Conservation (phyloP, 2,329 filamentous ascomycete species). For the Cladorrhinum sp. region DNA sequence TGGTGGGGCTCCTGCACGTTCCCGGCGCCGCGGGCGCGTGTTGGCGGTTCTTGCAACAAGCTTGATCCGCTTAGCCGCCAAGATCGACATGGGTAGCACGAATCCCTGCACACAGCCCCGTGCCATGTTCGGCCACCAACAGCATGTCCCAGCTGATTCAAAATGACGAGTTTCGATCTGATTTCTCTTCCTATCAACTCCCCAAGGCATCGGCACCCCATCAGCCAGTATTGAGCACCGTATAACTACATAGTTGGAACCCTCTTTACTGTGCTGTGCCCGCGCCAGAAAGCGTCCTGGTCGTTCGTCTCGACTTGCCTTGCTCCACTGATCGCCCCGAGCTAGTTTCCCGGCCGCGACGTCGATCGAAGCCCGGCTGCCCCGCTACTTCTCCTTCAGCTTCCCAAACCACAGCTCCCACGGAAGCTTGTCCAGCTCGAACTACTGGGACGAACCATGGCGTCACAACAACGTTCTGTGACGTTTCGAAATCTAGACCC, state of each 20-base stretch:
- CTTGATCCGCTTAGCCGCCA: background rate
- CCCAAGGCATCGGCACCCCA: background rate
- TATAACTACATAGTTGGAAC: background rate
- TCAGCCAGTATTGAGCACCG: background rate
- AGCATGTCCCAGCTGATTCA: background rate
- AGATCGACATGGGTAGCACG: background rate
- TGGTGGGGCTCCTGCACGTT: background rate
- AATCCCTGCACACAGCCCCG: background rate
- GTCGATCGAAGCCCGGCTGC: background rate
- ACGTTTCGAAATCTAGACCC: background rate
- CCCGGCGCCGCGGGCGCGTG: background rate
- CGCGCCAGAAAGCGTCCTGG: too few species aligned
- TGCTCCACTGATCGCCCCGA: background rate
- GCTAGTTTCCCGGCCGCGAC: background rate
- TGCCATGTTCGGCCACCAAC: background rate
- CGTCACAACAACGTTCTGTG: background rate
- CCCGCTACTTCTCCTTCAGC: too few species aligned
- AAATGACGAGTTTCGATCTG: background rate
- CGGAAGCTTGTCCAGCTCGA: background rate
- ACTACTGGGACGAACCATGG: background rate
- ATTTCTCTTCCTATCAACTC: background rate
- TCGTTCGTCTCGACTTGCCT: background rate
- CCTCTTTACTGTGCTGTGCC: background rate
- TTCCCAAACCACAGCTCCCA: background rate
- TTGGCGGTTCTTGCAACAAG: conserved; percentile 3